Base-by-base conservation (phyloP, 169 alveolate genomes). In the Cryptosporidium sp. region DNA sequence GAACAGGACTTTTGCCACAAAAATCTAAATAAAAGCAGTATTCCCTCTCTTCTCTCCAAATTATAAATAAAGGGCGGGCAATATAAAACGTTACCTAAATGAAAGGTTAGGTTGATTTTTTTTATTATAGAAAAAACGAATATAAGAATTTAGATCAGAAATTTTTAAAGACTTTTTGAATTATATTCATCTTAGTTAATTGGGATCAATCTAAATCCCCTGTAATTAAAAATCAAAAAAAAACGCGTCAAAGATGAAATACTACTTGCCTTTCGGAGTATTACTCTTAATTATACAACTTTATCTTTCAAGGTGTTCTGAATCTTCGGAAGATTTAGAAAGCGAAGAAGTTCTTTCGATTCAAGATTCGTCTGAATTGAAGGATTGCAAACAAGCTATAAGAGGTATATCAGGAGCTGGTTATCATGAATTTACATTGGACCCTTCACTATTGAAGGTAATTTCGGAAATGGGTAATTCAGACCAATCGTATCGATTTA, bases 41-140 rank as follows among this genome's bases (percentile, higher is more conserved):
- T 12, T 65, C 72, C 7, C 72, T 35, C 72, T 16, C 8, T 65
- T 65, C 72, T 65, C 72, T 65, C 72, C 72, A 65, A 65, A 65
- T 65, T 10, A 3, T 7, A 7, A 8, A 65, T 39, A 21, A 31
- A 26, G 0, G 72, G 72, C 72, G 72, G 72, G 72, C 31, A 3
- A 31, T 1, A 39, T 37, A 56, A 56, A 16, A 29, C 67, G 67
- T 56, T 56, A 56, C 67, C 67, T 23, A 56, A 8, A 23, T 21
- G 37, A 21, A 56, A 16, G 18, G 67, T 6, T 23, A 1, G 21
- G 10, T 8, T 56, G 35, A 21, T 48, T 48, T 14, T 9, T 31
- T 42, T 42, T 42, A 10, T 10, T 9, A 42, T 14, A 48, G 18
- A 44, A 48, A 48, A 48, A n/a, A 56, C 29, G n/a, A 23, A 3